A percentile compares a stretch with the other conserved stretches of the same genome.
Conservation (phyloP, 1,139 yeast species). For the Sugiyamaella japonica region DNA sequence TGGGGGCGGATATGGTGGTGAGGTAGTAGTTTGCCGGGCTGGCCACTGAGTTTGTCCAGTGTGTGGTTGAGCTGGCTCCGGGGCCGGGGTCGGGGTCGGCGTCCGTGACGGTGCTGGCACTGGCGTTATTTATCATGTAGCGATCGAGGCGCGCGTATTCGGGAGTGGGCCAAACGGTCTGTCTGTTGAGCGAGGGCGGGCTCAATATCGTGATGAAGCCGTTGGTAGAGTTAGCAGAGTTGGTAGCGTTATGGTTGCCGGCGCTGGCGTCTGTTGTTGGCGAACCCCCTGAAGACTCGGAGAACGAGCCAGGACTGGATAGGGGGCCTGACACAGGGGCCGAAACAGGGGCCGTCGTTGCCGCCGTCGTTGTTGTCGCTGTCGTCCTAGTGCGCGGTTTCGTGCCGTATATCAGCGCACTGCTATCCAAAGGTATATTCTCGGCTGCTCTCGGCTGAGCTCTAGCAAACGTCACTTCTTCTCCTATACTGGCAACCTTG, state of each 20-base stretch:
- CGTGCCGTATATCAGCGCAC: not conserved
- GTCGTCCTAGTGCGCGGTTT: not conserved
- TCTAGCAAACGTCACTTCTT: not conserved
- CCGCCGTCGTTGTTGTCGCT: not conserved
- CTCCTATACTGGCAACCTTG: constrained; percentile 4
- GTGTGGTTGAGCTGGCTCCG: not conserved
- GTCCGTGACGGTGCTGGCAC: not conserved
- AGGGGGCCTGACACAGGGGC: not conserved
- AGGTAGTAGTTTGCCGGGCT: not conserved
- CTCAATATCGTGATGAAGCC: not conserved
- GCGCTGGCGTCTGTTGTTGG: not conserved
- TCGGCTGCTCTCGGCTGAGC: no score
- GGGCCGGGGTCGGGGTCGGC: no score
- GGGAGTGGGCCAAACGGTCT: not conserved
- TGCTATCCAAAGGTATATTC: no score
- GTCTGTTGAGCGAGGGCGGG: constrained; percentile 1
- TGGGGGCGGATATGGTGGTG: not conserved
- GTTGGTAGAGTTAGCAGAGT: no score
- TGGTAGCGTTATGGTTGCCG: no score
- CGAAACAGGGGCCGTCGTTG: not conserved
- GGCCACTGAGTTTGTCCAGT: not conserved
- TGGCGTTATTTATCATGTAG: not conserved
- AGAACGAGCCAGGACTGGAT: constrained; percentile 10
- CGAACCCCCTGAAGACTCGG: constrained; percentile 12
- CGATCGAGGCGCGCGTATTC: not conserved